Base-by-base conservation (phyloP, 768 basidiomycete genomes). In the Daedaleopsis sinensis region DNA sequence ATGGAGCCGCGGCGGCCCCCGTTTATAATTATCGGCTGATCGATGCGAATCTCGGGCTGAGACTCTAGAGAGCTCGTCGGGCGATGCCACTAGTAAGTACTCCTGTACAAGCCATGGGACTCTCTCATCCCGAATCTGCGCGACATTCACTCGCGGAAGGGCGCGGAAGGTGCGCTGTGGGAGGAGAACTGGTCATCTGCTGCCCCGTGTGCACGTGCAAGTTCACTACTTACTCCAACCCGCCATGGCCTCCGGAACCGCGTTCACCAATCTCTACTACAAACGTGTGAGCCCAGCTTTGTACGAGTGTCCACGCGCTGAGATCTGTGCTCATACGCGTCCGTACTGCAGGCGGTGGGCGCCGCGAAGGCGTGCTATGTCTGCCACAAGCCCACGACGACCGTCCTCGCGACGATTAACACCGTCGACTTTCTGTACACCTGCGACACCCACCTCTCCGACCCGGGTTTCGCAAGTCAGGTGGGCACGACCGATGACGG, bases 361-460 rank as follows among this genome's bases (percentile, higher is more conserved):
- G 94, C 94, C 1, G 76, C 88, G 9, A 89, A 85, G 72, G 81
- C 89, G 18, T 97, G 92, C 70, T 92, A 80, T 72, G 77, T 90
- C 52, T 93, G 95, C 78, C 83, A 81, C 73, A 87, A 88, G 68
- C 90, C 91, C 9, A 93, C 94, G 0, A 85, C 83, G 19, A 91
- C 84, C 13, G 94, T 96, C 35, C 85, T 97, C 21, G 91, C 94
- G 21, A 96, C 94, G 3, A 76, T 89, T 63, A 86, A 91, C 70
- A 87, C 90, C 10, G 78, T 84, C 12, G 96, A 97, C 74, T 97
- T 95, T 71, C 58, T 98, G 36, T 97, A 96, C 73, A 82, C 86
- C 0, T 98, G 96, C 70, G 81, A 85, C 1, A 73, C 75, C n/a
- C 96, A 98, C 76, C 83, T 97, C 57, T 77, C 79, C 7, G 95